Conservation (phyloP, 2,329 filamentous ascomycete species). For the Nemania sp. region DNA sequence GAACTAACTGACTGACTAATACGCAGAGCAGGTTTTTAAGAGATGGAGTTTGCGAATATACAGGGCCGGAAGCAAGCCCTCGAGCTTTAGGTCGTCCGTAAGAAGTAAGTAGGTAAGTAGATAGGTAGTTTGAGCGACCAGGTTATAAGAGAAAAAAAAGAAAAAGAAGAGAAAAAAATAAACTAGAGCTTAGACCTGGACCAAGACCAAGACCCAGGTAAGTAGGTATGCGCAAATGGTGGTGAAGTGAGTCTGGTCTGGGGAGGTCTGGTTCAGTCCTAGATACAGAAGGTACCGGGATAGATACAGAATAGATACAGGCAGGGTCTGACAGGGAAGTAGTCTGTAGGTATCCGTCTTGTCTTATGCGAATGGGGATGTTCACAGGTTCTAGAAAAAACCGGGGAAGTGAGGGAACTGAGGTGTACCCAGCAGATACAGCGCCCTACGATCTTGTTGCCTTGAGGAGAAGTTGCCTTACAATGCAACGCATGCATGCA, state of each 20-base stretch:
- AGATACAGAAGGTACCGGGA: background rate
- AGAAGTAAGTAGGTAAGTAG: no score
- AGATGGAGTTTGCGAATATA: constrained; percentile 1
- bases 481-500: no score
- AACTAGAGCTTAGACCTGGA: background rate
- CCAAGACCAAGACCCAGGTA: no score
- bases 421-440: constrained; percentile 8
- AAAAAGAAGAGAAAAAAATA: background rate
- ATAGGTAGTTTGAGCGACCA: background rate
- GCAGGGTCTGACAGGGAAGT: no score
- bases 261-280: background rate
- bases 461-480: constrained; percentile 7
- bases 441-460: constrained; percentile 4
- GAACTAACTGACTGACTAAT: background rate
- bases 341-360: background rate
- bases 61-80: constrained; percentile 13
- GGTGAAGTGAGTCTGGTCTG: background rate
- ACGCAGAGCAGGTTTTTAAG: background rate
- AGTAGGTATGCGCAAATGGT: background rate
- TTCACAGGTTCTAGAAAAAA: constrained; percentile 13
- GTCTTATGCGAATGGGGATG: constrained; percentile 7
- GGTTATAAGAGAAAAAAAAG: background rate
- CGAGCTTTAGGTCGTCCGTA: constrained; percentile 6
- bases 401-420: constrained; percentile 24
- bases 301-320: no score